Base-by-base conservation (phyloP, 1,284 basidiomycete species). In the Xerocomus nothofagi region DNA sequence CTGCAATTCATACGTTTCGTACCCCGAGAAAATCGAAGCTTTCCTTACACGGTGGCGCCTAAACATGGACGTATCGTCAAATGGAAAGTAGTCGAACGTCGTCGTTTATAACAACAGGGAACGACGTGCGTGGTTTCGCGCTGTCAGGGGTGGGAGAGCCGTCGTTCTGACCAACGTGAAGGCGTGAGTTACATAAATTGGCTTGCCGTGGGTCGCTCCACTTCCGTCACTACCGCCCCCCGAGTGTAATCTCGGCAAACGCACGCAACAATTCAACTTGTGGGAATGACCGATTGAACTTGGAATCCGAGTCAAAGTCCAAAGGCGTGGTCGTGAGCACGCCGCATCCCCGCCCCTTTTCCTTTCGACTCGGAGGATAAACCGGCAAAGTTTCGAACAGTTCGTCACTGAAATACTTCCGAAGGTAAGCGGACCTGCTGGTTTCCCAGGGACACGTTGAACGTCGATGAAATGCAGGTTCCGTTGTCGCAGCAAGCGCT, bases 231-330 rank as follows among this genome's bases (percentile, higher is more conserved):
- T 14, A 12, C 23, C n/a, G 24, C 44, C 55, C 50, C 38, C 49
- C n/a, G n/a, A n/a, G n/a, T n/a, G n/a, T n/a, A n/a, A n/a, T 23
- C 47, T 48, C 53, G 56, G 43, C 43, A 55, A 45, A 29, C 17
- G 21, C 23, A 43, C 4, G 12, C 11, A 12, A 38, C 24, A 31
- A 21, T 11, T 21, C 17, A 39, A 26, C 21, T 31, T 33, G 55
- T 58, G 60, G 50, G 49, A 60, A 56, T 41, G 51, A 23, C 26
- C 20, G 26, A 18, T 46, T 55, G 37, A 39, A 39, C 21, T 46
- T n/a, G 20, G 37, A 39, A n/a, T n/a, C 27, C 30, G 37, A 27
- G 20, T 38, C 8, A 39, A n/a, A 37, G 33, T 38, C 40, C 30
- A 6, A 44, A 17, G 21, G 20, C 24, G 48, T 30, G 2, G n/a